Evolutionary conservation across 129 eudicot species (phyloP).

Genomic region (Centrapalus pauciflorus): DNA sequence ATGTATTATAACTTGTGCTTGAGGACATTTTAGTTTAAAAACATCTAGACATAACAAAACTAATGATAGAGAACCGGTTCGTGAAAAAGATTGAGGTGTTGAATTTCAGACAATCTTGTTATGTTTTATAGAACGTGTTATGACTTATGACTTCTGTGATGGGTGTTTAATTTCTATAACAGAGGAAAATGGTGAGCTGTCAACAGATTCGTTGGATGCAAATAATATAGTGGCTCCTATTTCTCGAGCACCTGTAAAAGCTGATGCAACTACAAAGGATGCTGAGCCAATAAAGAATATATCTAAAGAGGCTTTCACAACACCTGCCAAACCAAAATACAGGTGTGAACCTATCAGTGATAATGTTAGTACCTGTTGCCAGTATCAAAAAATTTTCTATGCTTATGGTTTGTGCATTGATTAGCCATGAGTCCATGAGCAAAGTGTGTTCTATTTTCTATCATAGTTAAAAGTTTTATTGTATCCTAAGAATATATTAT

Average conservation of each 20-base stretch:
- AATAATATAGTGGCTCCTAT: conserved; percentile 18
- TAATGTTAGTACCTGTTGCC: not conserved
- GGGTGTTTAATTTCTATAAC: conserved; percentile 17
- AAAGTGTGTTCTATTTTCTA: not conserved
- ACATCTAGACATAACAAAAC: not conserved
- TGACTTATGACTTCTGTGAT: not conserved
- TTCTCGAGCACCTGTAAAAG: conserved; percentile 21
- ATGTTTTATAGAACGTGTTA: not conserved
- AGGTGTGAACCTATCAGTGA: conserved; percentile 37
- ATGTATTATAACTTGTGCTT: too few species aligned
- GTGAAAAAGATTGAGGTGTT: too few species aligned
- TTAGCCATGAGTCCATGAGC: not conserved
- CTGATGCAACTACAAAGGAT: conserved; percentile 26
- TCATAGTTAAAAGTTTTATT: not conserved
- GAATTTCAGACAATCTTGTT: not conserved
- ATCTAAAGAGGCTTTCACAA: conserved; percentile 22
- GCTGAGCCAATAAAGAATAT: conserved; percentile 29
- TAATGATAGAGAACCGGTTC: too few species aligned
- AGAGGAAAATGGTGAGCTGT: conserved; percentile 66
- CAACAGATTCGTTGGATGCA: conserved; percentile 27
- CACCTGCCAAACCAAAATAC: conserved; percentile 64
- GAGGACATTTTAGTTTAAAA: not conserved
- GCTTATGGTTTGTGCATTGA: not conserved
- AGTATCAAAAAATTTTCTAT: not conserved
- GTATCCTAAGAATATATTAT: too few species aligned